Conservation (phyloP, 768 basidiomycete genomes). For the Kwoniella newhampshirensis region DNA sequence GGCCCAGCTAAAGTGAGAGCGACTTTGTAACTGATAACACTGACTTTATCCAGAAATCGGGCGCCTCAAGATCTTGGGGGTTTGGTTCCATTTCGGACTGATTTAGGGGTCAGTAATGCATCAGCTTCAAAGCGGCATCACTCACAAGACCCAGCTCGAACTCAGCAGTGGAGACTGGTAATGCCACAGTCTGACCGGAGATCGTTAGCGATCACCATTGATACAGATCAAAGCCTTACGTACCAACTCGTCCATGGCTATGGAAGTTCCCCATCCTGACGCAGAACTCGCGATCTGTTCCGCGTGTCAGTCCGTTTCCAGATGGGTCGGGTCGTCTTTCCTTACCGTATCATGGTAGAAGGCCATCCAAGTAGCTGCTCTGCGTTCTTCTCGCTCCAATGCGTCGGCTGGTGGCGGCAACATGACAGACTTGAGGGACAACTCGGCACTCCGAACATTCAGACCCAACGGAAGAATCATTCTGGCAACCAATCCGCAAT, state of each 20-base stretch:
- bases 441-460: conserved; percentile 41
- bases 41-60: conserved; percentile 40
- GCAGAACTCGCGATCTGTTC: conserved; percentile 33
- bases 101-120: not conserved
- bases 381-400: conserved; percentile 48
- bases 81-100: conserved; percentile 33
- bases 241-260: conserved; percentile 48
- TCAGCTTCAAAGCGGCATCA: not conserved
- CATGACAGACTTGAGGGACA: conserved; percentile 46
- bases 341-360: conserved; percentile 47
- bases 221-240: not conserved
- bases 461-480: conserved; percentile 47
- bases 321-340: not conserved
- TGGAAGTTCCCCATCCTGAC: conserved; percentile 48
- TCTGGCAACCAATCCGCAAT: conserved; percentile 41
- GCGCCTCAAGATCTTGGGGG: conserved; percentile 46
- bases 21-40: not conserved
- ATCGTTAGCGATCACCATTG: conserved; percentile 3
- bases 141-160: conserved; percentile 30
- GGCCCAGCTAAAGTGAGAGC: not conserved
- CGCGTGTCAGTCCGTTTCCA: conserved; percentile 1
- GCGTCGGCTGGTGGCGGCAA: conserved; percentile 44
- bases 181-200: conserved; percentile 25
- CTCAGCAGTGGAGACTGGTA: conserved; percentile 35
- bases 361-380: conserved; percentile 48